phyloP scores from a whole-genome alignment of 495 filamentous ascomycete species.

The Physcia stellaris region DNA sequence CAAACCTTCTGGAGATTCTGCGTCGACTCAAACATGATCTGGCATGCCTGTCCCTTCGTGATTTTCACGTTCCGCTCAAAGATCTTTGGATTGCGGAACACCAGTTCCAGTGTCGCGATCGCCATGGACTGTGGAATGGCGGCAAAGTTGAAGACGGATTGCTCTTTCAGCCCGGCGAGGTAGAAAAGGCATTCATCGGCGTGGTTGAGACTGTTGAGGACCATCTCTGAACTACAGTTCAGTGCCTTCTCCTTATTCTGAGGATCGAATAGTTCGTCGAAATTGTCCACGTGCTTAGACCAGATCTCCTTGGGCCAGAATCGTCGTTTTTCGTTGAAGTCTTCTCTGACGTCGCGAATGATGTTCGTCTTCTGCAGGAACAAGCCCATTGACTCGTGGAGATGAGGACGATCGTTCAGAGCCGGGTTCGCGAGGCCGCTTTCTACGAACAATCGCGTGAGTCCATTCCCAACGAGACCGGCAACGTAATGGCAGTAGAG shows the following conservation, averaged over 20 bases:
- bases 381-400: constrained; percentile 92
- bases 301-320: constrained; percentile 96
- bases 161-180: constrained; percentile 88
- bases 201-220: constrained; percentile 73
- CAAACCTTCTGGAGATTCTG: constrained; percentile 74
- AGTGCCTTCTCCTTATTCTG: constrained; percentile 68
- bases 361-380: constrained; percentile 98
- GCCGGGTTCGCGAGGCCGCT: constrained; percentile 76
- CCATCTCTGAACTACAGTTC: constrained; percentile 88
- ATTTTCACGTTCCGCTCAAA: constrained; percentile 90
- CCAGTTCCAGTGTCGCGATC: constrained; percentile 79
- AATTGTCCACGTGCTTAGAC: constrained; percentile 82
- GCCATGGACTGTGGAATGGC: constrained; percentile 98
- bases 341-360: constrained; percentile 87
- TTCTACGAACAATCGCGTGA: constrained; percentile 84
- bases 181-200: constrained; percentile 93
- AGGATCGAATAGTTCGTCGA: constrained; percentile 77
- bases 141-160: constrained; percentile 99
- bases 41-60: constrained; percentile 85
- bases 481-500: constrained; percentile 96
- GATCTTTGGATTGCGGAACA: constrained; percentile 83
- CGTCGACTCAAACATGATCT: constrained; percentile 80
- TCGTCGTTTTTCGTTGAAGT: constrained; percentile 68
- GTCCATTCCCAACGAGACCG: constrained; percentile 87
- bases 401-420: constrained; percentile 58